Base-by-base conservation (phyloP, 371 early-diverging fungal species). In the Parasitella parasitica region DNA sequence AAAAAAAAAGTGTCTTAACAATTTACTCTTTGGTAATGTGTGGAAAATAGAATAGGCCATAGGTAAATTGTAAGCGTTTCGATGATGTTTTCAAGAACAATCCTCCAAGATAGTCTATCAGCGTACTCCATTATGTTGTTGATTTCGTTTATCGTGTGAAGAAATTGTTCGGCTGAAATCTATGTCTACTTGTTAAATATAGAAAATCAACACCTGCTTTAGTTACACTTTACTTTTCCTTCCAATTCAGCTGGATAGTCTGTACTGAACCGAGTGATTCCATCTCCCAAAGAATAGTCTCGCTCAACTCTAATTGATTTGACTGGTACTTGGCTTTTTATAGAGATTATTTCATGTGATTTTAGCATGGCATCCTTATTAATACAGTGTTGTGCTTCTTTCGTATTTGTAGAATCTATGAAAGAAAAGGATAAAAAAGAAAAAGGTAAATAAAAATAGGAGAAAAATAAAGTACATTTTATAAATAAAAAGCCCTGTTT, bases 261-360 rank as follows among this genome's bases (percentile, higher is more conserved):
- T 2, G 73, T 76, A 26, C 59, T 48, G 52, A 81, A 81, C 39
- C 71, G 69, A 41, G 82, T 81, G 43, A 78, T 75, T 32, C 82
- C 82, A 60, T 81, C 79, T 38, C 78, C 82, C 36, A 65, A 56
- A 12, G 76, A 66, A 57, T 81, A 81, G 57, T 81, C 79, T 39
- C 82, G 73, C 57, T 81, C 82, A 26, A 81, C 67, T 49, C 82
- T 67, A 43, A 79, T 65, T 16, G 65, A 54, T 39, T 61, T 52
- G 11, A 58, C 60, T 9, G 69, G 68, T 5, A 64, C 61, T 70
- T 57, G 39, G 12, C 62, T 39, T 46, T 57, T 27, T 43, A 66
- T 65, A 13, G 62, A 20, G 20, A 72, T 66, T 3, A 13, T 34
- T 39, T 57, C 58, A 48, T 65, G 70, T 41, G 64, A 16, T 27